These are phyloP conservation scores for Ramularia collo-cygni DNA, from an alignment of 2,329 filamentous ascomycete genomes.

Conservation along the genomic window DNA sequence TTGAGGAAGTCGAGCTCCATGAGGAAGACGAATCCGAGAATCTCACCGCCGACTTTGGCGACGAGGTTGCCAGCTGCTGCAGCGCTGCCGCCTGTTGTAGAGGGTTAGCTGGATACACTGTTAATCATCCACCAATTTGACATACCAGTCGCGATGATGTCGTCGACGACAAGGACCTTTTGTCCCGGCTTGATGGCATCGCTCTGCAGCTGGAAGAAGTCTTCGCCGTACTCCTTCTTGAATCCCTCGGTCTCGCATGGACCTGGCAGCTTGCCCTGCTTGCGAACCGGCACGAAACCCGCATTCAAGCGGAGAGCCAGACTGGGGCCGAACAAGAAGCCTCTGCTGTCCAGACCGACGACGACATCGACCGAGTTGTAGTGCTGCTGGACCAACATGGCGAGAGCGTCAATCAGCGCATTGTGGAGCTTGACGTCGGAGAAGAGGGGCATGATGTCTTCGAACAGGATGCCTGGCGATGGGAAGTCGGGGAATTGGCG, in stretches of 20 bases:
- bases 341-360: slow-evolving; percentile 86
- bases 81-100: slow-evolving; percentile 73
- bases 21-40: slow-evolving; percentile 89
- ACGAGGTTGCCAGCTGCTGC: slow-evolving; percentile 81
- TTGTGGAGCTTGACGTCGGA: slow-evolving; percentile 66
- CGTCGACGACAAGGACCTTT: slow-evolving; percentile 88
- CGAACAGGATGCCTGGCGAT: slow-evolving; percentile 84
- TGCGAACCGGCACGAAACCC: slow-evolving; percentile 86
- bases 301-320: slow-evolving; percentile 77
- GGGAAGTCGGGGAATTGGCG: slow-evolving; percentile 91
- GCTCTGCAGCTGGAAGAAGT: slow-evolving; percentile 92
- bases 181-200: slow-evolving; percentile 79
- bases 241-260: slow-evolving; percentile 78
- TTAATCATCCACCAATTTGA: slow-evolving; percentile 10
- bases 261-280: slow-evolving; percentile 92
- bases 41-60: slow-evolving; percentile 72
- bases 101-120: slow-evolving; percentile 2
- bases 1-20: slow-evolving; percentile 92
- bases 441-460: slow-evolving; percentile 97
- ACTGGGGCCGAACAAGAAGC: slow-evolving; percentile 89
- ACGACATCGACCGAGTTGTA: slow-evolving; percentile 64
- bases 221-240: slow-evolving; percentile 92
- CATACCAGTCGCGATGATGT: slow-evolving; percentile 96
- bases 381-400: slow-evolving; percentile 66
- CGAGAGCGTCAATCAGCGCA: slow-evolving; percentile 73